Conservation (phyloP, 768 basidiomycete genomes). For the Pleurotus citrinopileatus region DNA sequence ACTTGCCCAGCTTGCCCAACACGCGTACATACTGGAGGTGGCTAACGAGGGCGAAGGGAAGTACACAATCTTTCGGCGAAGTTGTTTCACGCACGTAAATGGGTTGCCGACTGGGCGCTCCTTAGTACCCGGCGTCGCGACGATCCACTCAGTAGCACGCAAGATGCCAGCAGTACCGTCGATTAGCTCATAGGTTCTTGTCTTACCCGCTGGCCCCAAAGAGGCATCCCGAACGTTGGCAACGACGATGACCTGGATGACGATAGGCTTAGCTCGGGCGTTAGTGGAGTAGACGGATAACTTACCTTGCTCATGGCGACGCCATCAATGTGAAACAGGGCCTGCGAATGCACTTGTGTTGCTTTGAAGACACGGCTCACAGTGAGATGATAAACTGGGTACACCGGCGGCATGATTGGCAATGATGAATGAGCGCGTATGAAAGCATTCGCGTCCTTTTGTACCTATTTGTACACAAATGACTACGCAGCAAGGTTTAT, state of each 20-base stretch:
- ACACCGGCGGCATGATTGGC: neutral
- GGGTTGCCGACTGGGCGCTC: neutral
- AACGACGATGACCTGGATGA: neutral
- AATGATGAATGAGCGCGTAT: no score
- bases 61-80: neutral
- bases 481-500: neutral
- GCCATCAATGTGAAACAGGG: neutral
- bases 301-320: neutral
- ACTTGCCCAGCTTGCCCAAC: neutral
- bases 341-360: neutral
- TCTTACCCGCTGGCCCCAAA: neutral
- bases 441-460: neutral
- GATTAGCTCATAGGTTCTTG: neutral
- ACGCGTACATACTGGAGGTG: neutral
- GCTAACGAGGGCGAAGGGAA: neutral
- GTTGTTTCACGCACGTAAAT: no score
- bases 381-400: neutral
- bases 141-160: neutral
- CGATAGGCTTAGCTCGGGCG: neutral
- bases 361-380: neutral
- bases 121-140: neutral
- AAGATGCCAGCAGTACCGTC: slow-evolving; percentile 2
- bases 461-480: neutral
- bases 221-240: neutral
- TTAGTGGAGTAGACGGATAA: neutral